Evolutionary conservation across 177 flowering plant genomes (phyloP).

Genomic region (Vitis hybrid): DNA sequence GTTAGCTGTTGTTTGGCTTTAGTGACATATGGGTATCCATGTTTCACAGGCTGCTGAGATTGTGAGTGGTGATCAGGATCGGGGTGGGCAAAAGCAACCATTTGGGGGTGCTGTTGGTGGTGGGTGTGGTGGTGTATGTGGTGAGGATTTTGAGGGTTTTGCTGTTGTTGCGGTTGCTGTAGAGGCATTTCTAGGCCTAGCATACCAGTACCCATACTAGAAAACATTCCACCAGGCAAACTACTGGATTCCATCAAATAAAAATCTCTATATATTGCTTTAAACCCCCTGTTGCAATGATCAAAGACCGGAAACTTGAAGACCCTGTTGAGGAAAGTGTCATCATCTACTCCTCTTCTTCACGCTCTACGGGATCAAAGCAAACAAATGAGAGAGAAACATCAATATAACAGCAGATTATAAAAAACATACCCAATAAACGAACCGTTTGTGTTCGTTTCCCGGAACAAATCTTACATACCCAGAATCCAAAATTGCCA

Average conservation of each 20-base stretch:
- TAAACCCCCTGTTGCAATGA: background rate
- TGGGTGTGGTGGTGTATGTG: slow-evolving; percentile 29
- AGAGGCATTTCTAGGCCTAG: slow-evolving; percentile 76
- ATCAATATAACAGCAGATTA: background rate
- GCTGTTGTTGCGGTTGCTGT: slow-evolving; percentile 39
- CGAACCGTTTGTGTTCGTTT: background rate
- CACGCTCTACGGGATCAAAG: background rate
- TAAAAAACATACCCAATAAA: background rate
- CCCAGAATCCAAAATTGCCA: background rate
- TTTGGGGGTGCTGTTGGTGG: slow-evolving; percentile 34
- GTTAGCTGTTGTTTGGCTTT: slow-evolving; percentile 27
- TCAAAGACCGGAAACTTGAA: slow-evolving; percentile 1
- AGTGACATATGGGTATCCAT: slow-evolving; percentile 14
- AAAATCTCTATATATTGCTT: no score
- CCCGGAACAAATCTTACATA: background rate
- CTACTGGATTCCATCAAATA: slow-evolving; percentile 55
- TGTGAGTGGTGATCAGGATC: slow-evolving; percentile 32
- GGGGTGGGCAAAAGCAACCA: slow-evolving; percentile 31
- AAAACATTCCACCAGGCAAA: slow-evolving; percentile 44
- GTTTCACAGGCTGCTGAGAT: slow-evolving; percentile 23
- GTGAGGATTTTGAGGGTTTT: slow-evolving; percentile 28
- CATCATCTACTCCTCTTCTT: background rate
- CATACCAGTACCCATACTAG: slow-evolving; percentile 53
- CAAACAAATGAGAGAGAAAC: background rate
- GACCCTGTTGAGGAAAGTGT: background rate